Percentiles rank a stretch among this genome's conserved stretches.
Evolutionary conservation across 805 yeast species (phyloP).

Genomic region (Candida andamanensis): DNA sequence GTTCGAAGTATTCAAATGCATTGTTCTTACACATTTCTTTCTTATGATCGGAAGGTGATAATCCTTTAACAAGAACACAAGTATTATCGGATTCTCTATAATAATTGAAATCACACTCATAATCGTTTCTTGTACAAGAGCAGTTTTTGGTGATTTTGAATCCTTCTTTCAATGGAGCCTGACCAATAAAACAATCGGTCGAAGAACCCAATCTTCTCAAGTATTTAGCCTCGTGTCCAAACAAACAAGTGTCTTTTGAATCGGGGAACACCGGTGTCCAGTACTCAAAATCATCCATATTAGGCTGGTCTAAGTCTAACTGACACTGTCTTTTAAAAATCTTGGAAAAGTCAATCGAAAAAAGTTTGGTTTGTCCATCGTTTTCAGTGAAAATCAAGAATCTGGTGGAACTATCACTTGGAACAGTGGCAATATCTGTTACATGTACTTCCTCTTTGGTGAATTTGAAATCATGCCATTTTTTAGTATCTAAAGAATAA

Average conservation of each 20-base stretch:
- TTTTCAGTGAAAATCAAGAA: constrained; percentile 57
- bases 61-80: constrained; percentile 77
- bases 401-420: constrained; percentile 81
- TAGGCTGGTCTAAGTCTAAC: constrained; percentile 38
- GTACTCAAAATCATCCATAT: constrained; percentile 36
- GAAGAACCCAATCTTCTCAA: constrained; percentile 41
- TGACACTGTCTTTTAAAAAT: constrained; percentile 36
- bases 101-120: constrained; percentile 90
- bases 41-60: constrained; percentile 56
- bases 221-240: constrained; percentile 39
- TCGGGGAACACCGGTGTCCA: constrained; percentile 39
- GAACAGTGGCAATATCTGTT: constrained; percentile 80
- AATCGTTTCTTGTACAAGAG: constrained; percentile 80
- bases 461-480: constrained; percentile 69
- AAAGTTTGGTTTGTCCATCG: constrained; percentile 42
- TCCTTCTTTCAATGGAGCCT: constrained; percentile 53
- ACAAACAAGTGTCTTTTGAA: constrained; percentile 33
- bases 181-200: constrained; percentile 65
- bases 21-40: constrained; percentile 54
- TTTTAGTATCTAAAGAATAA: constrained; percentile 67
- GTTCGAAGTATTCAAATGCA: constrained; percentile 68
- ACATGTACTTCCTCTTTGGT: constrained; percentile 51
- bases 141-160: constrained; percentile 61
- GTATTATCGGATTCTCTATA: constrained; percentile 69
- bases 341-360: constrained; percentile 33